Percentiles rank a stretch among this genome's conserved stretches.
These are phyloP conservation scores for Hypoxylon rickii DNA, from an alignment of 495 filamentous ascomycete species.

Conservation along the genomic window DNA sequence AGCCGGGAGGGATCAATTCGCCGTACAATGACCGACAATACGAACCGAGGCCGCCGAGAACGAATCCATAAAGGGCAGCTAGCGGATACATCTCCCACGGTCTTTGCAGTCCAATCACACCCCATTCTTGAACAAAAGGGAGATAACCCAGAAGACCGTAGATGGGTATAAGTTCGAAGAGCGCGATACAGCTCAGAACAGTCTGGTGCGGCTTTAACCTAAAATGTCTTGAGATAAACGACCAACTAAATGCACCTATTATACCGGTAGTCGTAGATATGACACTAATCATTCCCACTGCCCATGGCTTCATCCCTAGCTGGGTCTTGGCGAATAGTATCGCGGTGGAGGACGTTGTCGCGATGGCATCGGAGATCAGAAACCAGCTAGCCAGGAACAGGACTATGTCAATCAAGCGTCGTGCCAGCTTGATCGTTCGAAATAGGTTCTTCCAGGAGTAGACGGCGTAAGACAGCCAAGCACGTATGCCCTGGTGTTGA, in stretches of 20 bases:
- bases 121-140: conserved; percentile 73
- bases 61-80: conserved; percentile 87
- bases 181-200: conserved; percentile 82
- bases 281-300: conserved; percentile 90
- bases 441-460: conserved; percentile 87
- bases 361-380: conserved; percentile 89
- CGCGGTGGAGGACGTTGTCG: conserved; percentile 92
- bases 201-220: conserved; percentile 77
- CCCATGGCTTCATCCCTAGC: conserved; percentile 84
- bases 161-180: conserved; percentile 90
- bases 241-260: conserved; percentile 88
- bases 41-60: conserved; percentile 88
- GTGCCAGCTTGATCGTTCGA: conserved; percentile 75
- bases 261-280: conserved; percentile 84
- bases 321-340: conserved; percentile 95
- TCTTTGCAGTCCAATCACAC: conserved; percentile 82
- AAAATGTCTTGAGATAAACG: conserved; percentile 68
- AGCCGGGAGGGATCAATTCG: conserved; percentile 89
- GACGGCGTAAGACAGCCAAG: conserved; percentile 64
- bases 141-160: conserved; percentile 92
- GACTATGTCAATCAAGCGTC: conserved; percentile 80
- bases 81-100: conserved; percentile 98
- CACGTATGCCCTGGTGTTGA: conserved; percentile 27
- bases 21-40: conserved; percentile 94
- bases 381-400: conserved; percentile 95